A percentile compares a stretch with the other conserved stretches of the same genome.
Conservation (phyloP, 192 early-diverging fungal species). For the Linnemannia exigua region DNA sequence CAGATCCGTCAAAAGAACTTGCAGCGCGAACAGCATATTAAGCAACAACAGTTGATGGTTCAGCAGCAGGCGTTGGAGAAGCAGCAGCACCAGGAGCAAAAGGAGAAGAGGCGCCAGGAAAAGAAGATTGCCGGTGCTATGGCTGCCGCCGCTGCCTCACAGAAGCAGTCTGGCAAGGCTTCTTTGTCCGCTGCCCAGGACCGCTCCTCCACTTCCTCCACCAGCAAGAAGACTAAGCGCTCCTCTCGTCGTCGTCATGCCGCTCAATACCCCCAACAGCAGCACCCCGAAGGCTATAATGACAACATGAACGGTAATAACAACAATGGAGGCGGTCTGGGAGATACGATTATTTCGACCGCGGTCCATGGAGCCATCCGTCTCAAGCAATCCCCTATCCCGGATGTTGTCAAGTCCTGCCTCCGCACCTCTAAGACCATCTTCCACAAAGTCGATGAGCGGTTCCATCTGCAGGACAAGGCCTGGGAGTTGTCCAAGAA, state of each 20-base stretch:
- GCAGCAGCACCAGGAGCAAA: conserved; percentile 18
- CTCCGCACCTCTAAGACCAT: conserved; percentile 47
- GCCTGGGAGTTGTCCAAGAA: conserved; percentile 64
- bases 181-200: not conserved
- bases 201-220: not conserved
- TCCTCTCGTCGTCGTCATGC: conserved; percentile 1
- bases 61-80: conserved; percentile 12
- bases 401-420: conserved; percentile 59
- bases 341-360: conserved; percentile 59
- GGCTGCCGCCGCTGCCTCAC: not conserved
- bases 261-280: not conserved
- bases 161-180: not conserved
- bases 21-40: conserved; percentile 22
- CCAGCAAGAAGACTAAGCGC: conserved; percentile 5
- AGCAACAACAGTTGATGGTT: conserved; percentile 11
- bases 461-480: conserved; percentile 62
- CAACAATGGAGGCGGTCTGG: conserved; percentile 12
- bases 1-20: conserved; percentile 27
- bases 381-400: conserved; percentile 70
- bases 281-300: not conserved
- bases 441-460: conserved; percentile 62
- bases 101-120: conserved; percentile 20
- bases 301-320: not conserved
- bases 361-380: conserved; percentile 63
- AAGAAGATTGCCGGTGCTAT: not conserved